These are phyloP conservation scores for Fusarium zealandicum DNA, from an alignment of 2,329 filamentous ascomycete genomes.

Conservation along the genomic window DNA sequence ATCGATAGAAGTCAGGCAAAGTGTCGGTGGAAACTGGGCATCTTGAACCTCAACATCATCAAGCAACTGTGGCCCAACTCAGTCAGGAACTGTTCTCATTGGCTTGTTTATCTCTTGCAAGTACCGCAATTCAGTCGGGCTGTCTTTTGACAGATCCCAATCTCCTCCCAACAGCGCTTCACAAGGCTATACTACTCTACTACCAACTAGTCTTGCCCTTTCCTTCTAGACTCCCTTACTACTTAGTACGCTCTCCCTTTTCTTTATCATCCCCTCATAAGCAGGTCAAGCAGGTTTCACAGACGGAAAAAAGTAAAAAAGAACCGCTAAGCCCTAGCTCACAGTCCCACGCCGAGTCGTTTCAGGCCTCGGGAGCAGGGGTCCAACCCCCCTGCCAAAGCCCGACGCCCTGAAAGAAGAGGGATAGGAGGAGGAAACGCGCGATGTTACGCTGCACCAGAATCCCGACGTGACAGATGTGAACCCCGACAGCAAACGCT, in stretches of 20 bases:
- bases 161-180: conserved; percentile 14
- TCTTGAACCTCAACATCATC: conserved; percentile 22
- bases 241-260: too few species aligned
- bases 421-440: conserved; percentile 21
- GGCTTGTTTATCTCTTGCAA: conserved; percentile 5
- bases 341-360: conserved; percentile 36
- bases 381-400: conserved; percentile 13
- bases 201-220: conserved; percentile 6
- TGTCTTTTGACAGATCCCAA: conserved; percentile 26
- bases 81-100: conserved; percentile 6
- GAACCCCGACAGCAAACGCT: conserved; percentile 11
- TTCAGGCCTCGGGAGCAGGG: conserved; percentile 40
- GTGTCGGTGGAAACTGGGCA: conserved; percentile 18
- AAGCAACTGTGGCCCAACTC: conserved; percentile 7
- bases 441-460: conserved; percentile 32
- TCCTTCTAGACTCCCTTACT: conserved; percentile 6
- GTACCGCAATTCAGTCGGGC: conserved; percentile 9
- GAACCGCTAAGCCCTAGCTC: conserved; percentile 29
- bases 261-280: conserved; percentile 39
- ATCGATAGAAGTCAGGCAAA: conserved; percentile 31
- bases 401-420: conserved; percentile 18
- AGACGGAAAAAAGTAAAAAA: conserved; percentile 30
- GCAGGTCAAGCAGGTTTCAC: conserved; percentile 26
- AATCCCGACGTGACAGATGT: conserved; percentile 17
- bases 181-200: conserved; percentile 1